Base-by-base conservation (phyloP, 1,284 basidiomycete genomes). In the Sanghuangporus weigelae region DNA sequence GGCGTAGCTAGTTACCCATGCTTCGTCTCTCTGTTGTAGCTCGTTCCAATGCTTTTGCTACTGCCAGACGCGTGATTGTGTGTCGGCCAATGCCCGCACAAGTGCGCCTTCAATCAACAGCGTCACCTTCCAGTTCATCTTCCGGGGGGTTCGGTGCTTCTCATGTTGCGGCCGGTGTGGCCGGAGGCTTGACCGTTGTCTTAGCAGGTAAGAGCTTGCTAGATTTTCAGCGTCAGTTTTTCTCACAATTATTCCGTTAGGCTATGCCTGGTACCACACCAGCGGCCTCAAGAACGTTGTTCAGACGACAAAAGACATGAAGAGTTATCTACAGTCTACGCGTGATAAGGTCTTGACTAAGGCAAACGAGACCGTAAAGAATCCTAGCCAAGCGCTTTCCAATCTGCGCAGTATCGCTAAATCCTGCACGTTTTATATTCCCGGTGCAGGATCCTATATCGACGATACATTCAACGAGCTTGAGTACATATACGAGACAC, bases 401-500 rank as follows among this genome's bases (percentile, higher is more conserved):
- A 76, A 74, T 70, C 72, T 81, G 40, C 76, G 78, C 53, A 67
- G 66, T 53, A 65, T 76, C 59, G 77, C 78, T 35, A 77, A 77
- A 65, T 75, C 76, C 8, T 81, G 81, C 69, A 74, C 73, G 42
- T 71, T 69, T 39, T 65, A 78, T 65, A 68, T 80, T 58, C 81
- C 80, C 3, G 81, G 81, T 7, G 77, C 75, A 14, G 69, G 72
- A 3, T 61, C 69, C n/a, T 75, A 76, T 64, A 71, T 83, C 65
- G 78, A 82, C 69, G 69, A 73, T 36, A 72, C 74, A 1, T 81
- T 82, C 67, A 76, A 79, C 67, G 70, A 76, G 36, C 70, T 82
- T 55, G 80, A 81, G 63, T 66, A 74, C 50, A 69, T 81, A 36
- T 73, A 73, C 56, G 73, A 76, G 40, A 73, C 73, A 57, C 79